A percentile compares a stretch with the other conserved stretches of the same genome.
phyloP scores from a whole-genome alignment of 73 alveolate genomes.

The Paramecium primaurelia region DNA sequence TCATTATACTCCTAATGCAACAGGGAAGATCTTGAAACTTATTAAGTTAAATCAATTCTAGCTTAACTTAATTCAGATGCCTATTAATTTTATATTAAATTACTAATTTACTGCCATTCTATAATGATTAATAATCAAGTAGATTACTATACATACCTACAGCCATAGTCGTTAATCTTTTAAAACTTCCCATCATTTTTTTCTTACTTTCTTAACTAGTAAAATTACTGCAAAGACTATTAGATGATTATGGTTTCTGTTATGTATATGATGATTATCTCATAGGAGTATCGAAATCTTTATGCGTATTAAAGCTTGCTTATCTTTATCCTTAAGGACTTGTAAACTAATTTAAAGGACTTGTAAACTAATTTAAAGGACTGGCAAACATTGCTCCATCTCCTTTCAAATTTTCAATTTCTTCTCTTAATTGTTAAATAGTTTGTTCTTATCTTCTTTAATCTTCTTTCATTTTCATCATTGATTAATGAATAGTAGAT shows the following conservation, averaged over 20 bases:
- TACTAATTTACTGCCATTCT: conserved; percentile 4
- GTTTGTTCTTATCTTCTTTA: neutral
- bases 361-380: neutral
- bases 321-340: neutral
- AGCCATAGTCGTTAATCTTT: conserved; percentile 20
- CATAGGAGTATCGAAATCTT: conserved; percentile 12
- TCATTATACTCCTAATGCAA: neutral
- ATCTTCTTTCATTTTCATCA: conserved; percentile 22
- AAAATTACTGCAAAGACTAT: neutral
- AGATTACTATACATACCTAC: conserved; percentile 19
- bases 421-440: neutral
- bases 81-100: neutral
- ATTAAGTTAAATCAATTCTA: neutral
- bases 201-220: conserved; percentile 31
- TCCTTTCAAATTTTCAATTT: neutral
- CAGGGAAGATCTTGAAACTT: neutral
- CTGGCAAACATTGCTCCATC: neutral
- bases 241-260: neutral
- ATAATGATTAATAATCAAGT: neutral
- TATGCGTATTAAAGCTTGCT: conserved; percentile 2
- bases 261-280: neutral
- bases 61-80: conserved; percentile 14
- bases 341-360: neutral
- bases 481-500: neutral
- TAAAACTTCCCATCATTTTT: conserved; percentile 23